Percentiles rank a stretch among this genome's conserved stretches.
These are phyloP conservation scores for Niveomyces coronatus DNA, from an alignment of 2,329 filamentous ascomycete species.

Conservation along the genomic window DNA sequence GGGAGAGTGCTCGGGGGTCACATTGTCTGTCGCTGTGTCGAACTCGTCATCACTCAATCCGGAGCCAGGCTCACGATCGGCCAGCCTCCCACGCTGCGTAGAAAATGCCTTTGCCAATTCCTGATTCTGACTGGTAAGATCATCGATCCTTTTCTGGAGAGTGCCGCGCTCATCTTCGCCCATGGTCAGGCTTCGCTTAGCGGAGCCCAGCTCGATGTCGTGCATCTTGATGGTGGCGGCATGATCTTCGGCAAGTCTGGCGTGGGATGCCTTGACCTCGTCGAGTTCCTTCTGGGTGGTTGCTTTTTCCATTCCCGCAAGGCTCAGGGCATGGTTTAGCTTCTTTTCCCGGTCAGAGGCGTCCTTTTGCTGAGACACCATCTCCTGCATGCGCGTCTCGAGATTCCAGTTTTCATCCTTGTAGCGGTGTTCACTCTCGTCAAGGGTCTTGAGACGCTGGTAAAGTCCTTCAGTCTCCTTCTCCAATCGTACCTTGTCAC, in stretches of 20 bases:
- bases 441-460: constrained; percentile 69
- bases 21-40: constrained; percentile 54
- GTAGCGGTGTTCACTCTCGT: constrained; percentile 91
- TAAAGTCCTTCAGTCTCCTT: constrained; percentile 69
- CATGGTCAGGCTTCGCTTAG: constrained; percentile 68
- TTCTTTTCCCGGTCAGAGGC: constrained; percentile 74
- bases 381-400: constrained; percentile 83
- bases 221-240: constrained; percentile 67
- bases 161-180: constrained; percentile 69
- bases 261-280: constrained; percentile 70
- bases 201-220: constrained; percentile 76
- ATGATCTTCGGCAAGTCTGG: constrained; percentile 75
- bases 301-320: constrained; percentile 64
- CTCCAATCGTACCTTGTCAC: constrained; percentile 71
- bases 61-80: constrained; percentile 52
- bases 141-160: constrained; percentile 77
- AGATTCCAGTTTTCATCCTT: constrained; percentile 99
- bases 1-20: constrained; percentile 81
- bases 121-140: constrained; percentile 79
- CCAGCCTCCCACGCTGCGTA: constrained; percentile 54
- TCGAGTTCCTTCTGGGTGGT: constrained; percentile 77
- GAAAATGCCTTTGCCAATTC: constrained; percentile 81
- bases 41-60: constrained; percentile 52
- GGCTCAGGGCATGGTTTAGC: constrained; percentile 60
- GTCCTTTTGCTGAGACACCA: constrained; percentile 63